Base-by-base conservation (phyloP, 2,329 filamentous ascomycete genomes). In the Arthrobotrys entomopaga region DNA sequence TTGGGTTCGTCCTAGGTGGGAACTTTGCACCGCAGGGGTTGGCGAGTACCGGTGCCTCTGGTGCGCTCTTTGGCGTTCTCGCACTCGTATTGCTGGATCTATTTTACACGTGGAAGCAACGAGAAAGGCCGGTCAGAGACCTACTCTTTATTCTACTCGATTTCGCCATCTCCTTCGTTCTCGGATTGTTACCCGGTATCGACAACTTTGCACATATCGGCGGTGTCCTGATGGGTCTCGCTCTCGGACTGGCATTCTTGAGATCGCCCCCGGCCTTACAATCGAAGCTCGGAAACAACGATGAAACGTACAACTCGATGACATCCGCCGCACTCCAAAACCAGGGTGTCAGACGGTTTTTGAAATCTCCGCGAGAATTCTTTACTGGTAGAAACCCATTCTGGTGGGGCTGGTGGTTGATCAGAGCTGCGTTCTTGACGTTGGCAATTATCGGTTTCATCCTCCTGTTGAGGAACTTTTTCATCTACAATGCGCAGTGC, bases 181-280 rank as follows among this genome's bases (percentile, higher is more conserved):
- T 99, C 1, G 95, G 95, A 38, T 86, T 99, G 2, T 86, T 99
- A 0, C 95, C 95, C 0, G 94, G 93, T 7, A 83, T 99, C 53
- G 95, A 99, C 84, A 99, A 99, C 82, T 99, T 98, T 81, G 91
- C 92, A 15, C 95, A 99, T 78, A 97, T 99, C 76, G 95, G 95
- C 64, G 95, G 95, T 1, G 97, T 98, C 81, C 82, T 96, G 58
- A 96, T 96, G 88, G 95, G 95, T 0, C 83, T 99, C 5, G 90
- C 90, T 0, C 87, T 97, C 0, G 95, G 95, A 11, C 85, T 98
- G 59, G 96, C 90, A 76, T 85, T 99, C 26, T 84, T 99, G 75
- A 93, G 94, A 80, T 97, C 93, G 2, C 95, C 95, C 1, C 91
- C 93, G 76, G 85, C 88, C 1, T 85, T 97, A 19, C 88, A 93